Percentiles rank a stretch among this genome's conserved stretches.
Evolutionary conservation across 306 rosid genomes (phyloP).

Genomic region (Cucurbita ficifolia): DNA sequence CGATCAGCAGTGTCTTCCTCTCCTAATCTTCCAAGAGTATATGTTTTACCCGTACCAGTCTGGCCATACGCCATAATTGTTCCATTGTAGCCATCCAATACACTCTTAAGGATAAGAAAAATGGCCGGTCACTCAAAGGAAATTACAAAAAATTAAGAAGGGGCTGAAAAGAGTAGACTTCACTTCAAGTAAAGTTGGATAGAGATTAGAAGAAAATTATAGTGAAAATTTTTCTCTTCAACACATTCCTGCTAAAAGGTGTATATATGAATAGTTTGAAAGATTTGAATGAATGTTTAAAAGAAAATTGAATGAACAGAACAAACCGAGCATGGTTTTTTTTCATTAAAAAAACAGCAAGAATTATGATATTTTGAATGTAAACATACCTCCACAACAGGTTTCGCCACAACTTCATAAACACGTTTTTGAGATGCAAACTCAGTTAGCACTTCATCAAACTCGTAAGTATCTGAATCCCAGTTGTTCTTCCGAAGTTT

Average conservation of each 20-base stretch:
- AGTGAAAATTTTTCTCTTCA: neutral
- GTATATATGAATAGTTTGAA: neutral
- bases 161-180: neutral
- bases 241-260: neutral
- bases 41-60: constrained; percentile 97
- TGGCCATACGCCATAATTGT: constrained; percentile 98
- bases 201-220: neutral
- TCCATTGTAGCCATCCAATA: constrained; percentile 91
- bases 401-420: constrained; percentile 94
- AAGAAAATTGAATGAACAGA: neutral
- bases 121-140: constrained; percentile 12
- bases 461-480: constrained; percentile 95
- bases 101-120: constrained; percentile 56
- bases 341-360: neutral
- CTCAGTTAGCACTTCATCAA: constrained; percentile 95
- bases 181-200: neutral
- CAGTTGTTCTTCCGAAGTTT: constrained; percentile 93
- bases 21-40: constrained; percentile 92
- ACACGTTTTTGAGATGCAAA: constrained; percentile 96
- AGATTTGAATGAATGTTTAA: neutral
- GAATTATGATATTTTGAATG: neutral
- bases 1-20: constrained; percentile 98
- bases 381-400: constrained; percentile 85
- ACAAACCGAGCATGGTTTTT: neutral
- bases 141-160: constrained; percentile 4